Base-by-base conservation (phyloP, 2,329 filamentous ascomycete species). In the Phaeosphaeria sp. region DNA sequence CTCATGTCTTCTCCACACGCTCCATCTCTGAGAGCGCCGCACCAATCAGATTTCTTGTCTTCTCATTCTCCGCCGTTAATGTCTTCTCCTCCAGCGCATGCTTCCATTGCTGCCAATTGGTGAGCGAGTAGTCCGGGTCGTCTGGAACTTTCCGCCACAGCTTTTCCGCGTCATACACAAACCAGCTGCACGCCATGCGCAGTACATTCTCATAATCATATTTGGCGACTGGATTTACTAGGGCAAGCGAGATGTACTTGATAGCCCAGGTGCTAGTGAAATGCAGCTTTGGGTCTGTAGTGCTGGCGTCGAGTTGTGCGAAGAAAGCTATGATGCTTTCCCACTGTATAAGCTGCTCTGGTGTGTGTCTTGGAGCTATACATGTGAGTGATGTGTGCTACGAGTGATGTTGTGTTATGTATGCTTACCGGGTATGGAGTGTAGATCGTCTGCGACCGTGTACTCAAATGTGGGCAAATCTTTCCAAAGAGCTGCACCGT, bases 271-370 rank as follows among this genome's bases (percentile, higher is more conserved):
- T 58, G 13, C 39, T 18, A 6, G 48, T 50, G 10, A 54, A 60
- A 15, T 58, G 39, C 15, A 63, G 27, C 17, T 54, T 25, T 1
- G 58, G 50, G 2, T 60, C 58, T 36, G 17, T 17, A 13, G 48
- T 46, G 42, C 46, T 55, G 18, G 57, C 50, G 39, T 63, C 60
- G 10, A 58, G 22, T 21, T 60, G 58, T 17, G 57, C 58, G 17
- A 60, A 55, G n/a, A 63, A 63, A 11, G 58, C 55, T 11, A 56
- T 60, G 18, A 52, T 50, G 18, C 58, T 63, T 18, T 60, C 57
- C 55, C 50, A 60, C 17, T 47, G 46, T 21, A 46, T 30, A 1
- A 25, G 44, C 44, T 60, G 43, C 42, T 22, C 46, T 22, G 49
- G 47, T 11, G 52, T 63, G 15, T 52, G 53, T 13, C 54, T 48